These are phyloP conservation scores for Fusarium solani-melongenae DNA, from an alignment of 2,329 filamentous ascomycete species.

Conservation along the genomic window DNA sequence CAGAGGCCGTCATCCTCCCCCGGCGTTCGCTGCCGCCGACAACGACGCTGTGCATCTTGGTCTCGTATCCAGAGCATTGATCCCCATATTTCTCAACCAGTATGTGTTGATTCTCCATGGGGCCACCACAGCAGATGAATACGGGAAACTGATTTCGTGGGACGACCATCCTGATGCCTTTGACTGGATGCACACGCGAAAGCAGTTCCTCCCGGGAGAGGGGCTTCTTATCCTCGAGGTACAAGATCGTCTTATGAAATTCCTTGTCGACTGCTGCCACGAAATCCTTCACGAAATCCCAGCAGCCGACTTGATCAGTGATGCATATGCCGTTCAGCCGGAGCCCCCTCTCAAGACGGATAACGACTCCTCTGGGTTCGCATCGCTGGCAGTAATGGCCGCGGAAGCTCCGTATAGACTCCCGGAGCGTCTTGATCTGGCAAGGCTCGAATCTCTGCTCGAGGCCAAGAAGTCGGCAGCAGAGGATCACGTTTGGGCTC, in stretches of 20 bases:
- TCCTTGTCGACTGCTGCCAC: constrained; percentile 60
- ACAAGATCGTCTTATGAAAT: constrained; percentile 58
- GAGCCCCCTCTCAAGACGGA: constrained; percentile 49
- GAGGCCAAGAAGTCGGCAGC: constrained; percentile 53
- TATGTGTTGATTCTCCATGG: constrained; percentile 52
- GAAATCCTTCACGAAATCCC: constrained; percentile 63
- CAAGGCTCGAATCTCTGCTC: constrained; percentile 56
- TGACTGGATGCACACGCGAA: constrained; percentile 48
- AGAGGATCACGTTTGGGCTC: constrained; percentile 64
- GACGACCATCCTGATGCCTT: constrained; percentile 51
- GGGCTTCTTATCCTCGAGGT: constrained; percentile 63
- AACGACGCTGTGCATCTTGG: constrained; percentile 47
- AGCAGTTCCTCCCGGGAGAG: constrained; percentile 56
- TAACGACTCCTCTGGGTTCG: constrained; percentile 46
- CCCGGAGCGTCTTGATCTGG: constrained; percentile 59
- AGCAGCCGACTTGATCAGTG: constrained; percentile 39
- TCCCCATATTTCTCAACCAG: constrained; percentile 44
- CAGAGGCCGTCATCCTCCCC: constrained; percentile 59
- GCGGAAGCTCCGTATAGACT: constrained; percentile 64
- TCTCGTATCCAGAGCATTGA: constrained; percentile 34
- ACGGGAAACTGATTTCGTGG: constrained; percentile 51
- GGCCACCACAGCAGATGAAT: constrained; percentile 40
- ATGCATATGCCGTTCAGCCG: constrained; percentile 48
- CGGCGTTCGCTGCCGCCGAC: constrained; percentile 60
- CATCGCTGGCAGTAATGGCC: constrained; percentile 53